A percentile compares a stretch with the other conserved stretches of the same genome.
phyloP scores from a whole-genome alignment of 768 basidiomycete species.

The Paxillus involutus region DNA sequence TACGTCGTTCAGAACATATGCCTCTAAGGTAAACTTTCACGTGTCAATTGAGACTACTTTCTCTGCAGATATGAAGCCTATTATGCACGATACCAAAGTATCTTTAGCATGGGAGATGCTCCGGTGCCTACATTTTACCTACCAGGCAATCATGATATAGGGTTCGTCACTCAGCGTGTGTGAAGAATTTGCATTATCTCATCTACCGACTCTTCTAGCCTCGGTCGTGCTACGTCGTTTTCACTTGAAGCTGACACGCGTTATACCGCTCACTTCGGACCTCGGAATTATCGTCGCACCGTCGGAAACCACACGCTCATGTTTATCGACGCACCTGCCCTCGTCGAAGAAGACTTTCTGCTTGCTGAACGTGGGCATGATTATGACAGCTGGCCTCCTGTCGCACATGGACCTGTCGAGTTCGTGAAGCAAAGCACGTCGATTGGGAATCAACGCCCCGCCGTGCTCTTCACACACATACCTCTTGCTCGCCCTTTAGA shows the following conservation, averaged over 20 bases:
- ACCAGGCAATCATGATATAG: constrained; percentile 91
- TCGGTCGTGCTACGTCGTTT: constrained; percentile 29
- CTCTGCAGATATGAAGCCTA: constrained; percentile 70
- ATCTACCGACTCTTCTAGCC: constrained; percentile 16
- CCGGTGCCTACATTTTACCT: constrained; percentile 63
- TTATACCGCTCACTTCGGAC: constrained; percentile 76
- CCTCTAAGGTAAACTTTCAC: not conserved
- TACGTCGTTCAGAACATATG: constrained; percentile 40
- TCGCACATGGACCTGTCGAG: constrained; percentile 51
- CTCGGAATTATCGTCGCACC: constrained; percentile 59
- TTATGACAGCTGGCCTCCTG: constrained; percentile 48
- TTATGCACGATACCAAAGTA: constrained; percentile 61
- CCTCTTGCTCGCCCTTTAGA: constrained; percentile 77
- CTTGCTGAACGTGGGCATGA: constrained; percentile 41
- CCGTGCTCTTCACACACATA: constrained; percentile 84
- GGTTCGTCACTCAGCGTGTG: constrained; percentile 41
- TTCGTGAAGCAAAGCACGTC: constrained; percentile 46
- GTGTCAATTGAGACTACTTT: constrained; percentile 7
- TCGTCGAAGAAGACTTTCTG: constrained; percentile 71
- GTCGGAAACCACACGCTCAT: constrained; percentile 74
- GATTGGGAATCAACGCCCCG: constrained; percentile 37
- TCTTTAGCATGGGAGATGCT: constrained; percentile 53
- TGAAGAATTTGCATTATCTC: not conserved
- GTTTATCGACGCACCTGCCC: constrained; percentile 69
- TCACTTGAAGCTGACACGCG: constrained; percentile 49